A percentile compares a stretch with the other conserved stretches of the same genome.
phyloP scores from a whole-genome alignment of 331 rosid species.

The Erythrophleum ivorense region DNA sequence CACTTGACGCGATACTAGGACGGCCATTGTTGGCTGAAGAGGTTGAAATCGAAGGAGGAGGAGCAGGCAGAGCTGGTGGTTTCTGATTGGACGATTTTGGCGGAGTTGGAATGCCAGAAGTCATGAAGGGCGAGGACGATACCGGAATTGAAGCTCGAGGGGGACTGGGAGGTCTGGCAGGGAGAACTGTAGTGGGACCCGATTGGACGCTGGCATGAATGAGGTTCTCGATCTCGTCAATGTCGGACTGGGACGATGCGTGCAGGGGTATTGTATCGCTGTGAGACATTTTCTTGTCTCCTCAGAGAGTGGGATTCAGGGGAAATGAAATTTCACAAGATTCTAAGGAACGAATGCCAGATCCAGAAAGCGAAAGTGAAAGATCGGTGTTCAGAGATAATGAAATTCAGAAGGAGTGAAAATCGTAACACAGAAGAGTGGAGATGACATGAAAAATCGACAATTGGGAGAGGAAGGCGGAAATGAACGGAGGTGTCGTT shows the following conservation, averaged over 20 bases:
- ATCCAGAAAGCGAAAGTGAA: background rate
- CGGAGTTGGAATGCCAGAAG: slow-evolving; percentile 54
- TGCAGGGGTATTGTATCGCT: slow-evolving; percentile 88
- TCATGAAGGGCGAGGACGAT: slow-evolving; percentile 69
- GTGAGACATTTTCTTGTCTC: slow-evolving; percentile 67
- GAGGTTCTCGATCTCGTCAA: slow-evolving; percentile 98
- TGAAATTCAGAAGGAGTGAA: background rate
- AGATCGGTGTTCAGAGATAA: background rate
- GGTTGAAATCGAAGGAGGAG: slow-evolving; percentile 38
- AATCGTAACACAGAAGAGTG: background rate
- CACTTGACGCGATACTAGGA: slow-evolving; percentile 41
- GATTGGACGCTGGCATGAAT: slow-evolving; percentile 75
- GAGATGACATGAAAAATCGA: background rate
- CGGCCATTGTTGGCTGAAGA: slow-evolving; percentile 32
- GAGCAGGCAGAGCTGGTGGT: slow-evolving; percentile 48
- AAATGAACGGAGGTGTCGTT: background rate
- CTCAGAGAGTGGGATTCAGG: background rate
- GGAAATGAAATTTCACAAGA: background rate
- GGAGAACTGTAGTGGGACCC: slow-evolving; percentile 67
- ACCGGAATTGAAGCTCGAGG: slow-evolving; percentile 88
- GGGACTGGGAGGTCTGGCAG: slow-evolving; percentile 79
- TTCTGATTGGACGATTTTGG: slow-evolving; percentile 44
- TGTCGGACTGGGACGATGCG: slow-evolving; percentile 92
- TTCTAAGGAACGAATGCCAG: background rate
- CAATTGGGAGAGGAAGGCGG: background rate